Percentiles rank a stretch among this genome's conserved stretches.
phyloP scores from a whole-genome alignment of 2,329 filamentous ascomycete species.

The Arthrobotrys conoides region DNA sequence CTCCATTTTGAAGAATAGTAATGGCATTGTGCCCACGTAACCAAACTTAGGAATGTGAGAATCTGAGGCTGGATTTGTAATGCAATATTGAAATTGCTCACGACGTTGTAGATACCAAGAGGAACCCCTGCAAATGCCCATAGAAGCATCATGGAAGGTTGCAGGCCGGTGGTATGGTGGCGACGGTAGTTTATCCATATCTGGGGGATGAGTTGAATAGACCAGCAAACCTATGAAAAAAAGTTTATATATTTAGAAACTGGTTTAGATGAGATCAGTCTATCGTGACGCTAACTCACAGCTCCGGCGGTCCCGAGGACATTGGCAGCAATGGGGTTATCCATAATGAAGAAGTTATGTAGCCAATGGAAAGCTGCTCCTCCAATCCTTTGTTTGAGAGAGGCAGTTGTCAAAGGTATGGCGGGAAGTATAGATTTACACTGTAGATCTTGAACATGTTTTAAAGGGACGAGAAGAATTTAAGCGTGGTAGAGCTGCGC shows the following conservation, averaged over 20 bases:
- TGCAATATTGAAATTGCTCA: slow-evolving; percentile 68
- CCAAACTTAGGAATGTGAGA: slow-evolving; percentile 68
- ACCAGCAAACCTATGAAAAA: slow-evolving; percentile 73
- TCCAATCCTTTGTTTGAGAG: no score
- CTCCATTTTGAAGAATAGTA: slow-evolving; percentile 73
- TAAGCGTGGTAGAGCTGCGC: no score
- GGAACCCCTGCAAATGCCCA: slow-evolving; percentile 79
- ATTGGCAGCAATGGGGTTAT: slow-evolving; percentile 73
- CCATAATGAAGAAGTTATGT: slow-evolving; percentile 68
- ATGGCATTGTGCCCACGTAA: slow-evolving; percentile 69
- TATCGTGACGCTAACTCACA: slow-evolving; percentile 65
- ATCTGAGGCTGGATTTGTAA: slow-evolving; percentile 69
- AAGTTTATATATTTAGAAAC: neutral
- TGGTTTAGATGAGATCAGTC: neutral
- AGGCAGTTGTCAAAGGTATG: no score
- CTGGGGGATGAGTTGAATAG: slow-evolving; percentile 78
- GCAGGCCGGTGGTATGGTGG: slow-evolving; percentile 76
- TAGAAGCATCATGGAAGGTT: slow-evolving; percentile 80
- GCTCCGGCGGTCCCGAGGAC: slow-evolving; percentile 74
- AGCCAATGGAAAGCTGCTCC: neutral
- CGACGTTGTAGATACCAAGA: slow-evolving; percentile 72
- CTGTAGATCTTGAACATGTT: no score
- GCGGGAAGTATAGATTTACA: no score
- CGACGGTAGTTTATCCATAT: slow-evolving; percentile 78
- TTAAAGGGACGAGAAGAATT: no score